A percentile compares a stretch with the other conserved stretches of the same genome.
These are phyloP conservation scores for Podosphaera fusca DNA, from an alignment of 2,329 filamentous ascomycete species.

Conservation along the genomic window DNA sequence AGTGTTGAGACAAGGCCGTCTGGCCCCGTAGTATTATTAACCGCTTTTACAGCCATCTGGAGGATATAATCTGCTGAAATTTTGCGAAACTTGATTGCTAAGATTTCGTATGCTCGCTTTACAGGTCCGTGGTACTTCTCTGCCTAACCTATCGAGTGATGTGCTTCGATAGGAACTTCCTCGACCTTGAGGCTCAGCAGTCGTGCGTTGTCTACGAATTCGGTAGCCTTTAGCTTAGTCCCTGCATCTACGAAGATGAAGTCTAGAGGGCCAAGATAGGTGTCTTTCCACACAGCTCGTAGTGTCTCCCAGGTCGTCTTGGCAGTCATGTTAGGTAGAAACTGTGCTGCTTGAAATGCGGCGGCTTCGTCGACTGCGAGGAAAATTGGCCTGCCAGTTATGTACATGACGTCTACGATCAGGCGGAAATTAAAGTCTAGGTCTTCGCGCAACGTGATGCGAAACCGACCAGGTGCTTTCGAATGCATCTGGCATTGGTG, in stretches of 20 bases:
- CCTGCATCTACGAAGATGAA: not conserved
- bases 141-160: not conserved
- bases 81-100: not conserved
- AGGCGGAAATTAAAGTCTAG: not conserved
- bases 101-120: not conserved
- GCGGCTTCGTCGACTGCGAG: not conserved
- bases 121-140: not conserved
- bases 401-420: no score
- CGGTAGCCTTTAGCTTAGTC: not conserved
- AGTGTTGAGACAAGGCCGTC: not conserved
- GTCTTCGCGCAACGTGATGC: not conserved
- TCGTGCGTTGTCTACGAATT: not conserved
- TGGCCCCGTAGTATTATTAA: not conserved
- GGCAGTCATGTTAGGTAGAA: no score
- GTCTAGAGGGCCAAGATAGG: not conserved
- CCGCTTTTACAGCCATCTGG: not conserved
- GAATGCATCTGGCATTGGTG: no score
- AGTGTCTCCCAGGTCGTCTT: no score
- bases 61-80: not conserved
- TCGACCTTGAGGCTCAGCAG: not conserved
- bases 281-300: not conserved
- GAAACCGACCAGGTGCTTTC: not conserved
- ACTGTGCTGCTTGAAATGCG: not conserved
- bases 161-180: not conserved
- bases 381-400: no score